Evolutionary conservation across 805 yeast genomes (phyloP).

Genomic region (Metschnikowia koreensis): DNA sequence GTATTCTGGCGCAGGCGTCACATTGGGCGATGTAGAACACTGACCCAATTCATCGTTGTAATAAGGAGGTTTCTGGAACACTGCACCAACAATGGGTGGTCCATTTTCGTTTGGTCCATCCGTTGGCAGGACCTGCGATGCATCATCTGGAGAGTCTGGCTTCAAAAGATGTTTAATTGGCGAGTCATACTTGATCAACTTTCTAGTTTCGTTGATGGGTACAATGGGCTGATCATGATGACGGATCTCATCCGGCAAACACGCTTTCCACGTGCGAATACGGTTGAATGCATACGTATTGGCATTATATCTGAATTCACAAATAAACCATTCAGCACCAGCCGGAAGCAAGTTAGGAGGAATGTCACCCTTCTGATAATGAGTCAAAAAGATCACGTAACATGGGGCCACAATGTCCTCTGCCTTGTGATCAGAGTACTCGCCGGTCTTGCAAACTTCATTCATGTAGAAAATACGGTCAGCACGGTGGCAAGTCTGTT

Average conservation of each 20-base stretch:
- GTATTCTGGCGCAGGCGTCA: conserved; percentile 36
- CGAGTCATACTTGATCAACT: conserved; percentile 73
- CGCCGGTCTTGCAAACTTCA: conserved; percentile 96
- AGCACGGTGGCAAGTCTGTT: conserved; percentile 91
- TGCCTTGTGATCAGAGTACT: conserved; percentile 88
- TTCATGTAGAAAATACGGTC: conserved; percentile 89
- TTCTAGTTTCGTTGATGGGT: conserved; percentile 65
- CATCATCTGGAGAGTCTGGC: conserved; percentile 65
- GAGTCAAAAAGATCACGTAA: conserved; percentile 89
- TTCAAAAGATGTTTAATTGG: conserved; percentile 81
- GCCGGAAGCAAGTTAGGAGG: conserved; percentile 56
- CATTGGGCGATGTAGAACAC: conserved; percentile 46
- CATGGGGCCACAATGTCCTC: conserved; percentile 91
- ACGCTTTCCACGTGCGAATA: conserved; percentile 97
- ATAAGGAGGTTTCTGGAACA: conserved; percentile 71
- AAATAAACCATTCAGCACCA: conserved; percentile 84
- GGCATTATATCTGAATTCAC: conserved; percentile 94
- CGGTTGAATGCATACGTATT: conserved; percentile 86
- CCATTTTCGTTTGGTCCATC: conserved; percentile 76
- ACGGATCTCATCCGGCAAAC: conserved; percentile 94
- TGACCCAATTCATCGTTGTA: conserved; percentile 83
- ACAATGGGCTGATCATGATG: conserved; percentile 72
- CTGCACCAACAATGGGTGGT: conserved; percentile 94
- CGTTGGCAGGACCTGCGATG: conserved; percentile 79
- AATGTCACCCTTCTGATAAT: conserved; percentile 94